phyloP scores from a whole-genome alignment of 2,329 filamentous ascomycete species.

The Mycosphaerella arachidis region DNA sequence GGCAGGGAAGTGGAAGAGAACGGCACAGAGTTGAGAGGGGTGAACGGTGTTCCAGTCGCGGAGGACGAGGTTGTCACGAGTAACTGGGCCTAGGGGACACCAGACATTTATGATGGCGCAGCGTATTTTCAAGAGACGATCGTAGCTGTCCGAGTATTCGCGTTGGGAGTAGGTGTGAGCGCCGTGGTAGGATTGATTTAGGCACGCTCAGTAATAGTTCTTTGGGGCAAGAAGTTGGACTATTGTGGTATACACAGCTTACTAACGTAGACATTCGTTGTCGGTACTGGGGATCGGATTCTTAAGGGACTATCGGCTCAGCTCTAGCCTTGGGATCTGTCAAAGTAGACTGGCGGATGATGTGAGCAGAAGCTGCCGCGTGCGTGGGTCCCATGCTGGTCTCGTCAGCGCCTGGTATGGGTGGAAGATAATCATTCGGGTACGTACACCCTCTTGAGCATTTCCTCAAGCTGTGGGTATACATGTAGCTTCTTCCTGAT shows the following conservation, averaged over 20 bases:
- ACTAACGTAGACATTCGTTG: background rate
- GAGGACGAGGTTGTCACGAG: conserved; percentile 7
- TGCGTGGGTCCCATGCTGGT: background rate
- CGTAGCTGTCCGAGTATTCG: background rate
- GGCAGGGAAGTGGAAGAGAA: background rate
- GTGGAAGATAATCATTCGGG: background rate
- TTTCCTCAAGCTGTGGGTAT: background rate
- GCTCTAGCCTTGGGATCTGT: background rate
- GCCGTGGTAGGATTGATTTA: conserved; percentile 2
- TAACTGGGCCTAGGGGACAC: conserved; percentile 3
- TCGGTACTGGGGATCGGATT: background rate
- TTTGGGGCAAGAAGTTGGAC: background rate
- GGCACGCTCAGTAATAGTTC: background rate
- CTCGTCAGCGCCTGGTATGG: background rate
- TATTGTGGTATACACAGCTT: background rate
- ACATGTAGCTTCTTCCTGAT: background rate
- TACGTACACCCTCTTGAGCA: background rate
- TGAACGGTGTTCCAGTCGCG: conserved; percentile 5
- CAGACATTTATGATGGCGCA: conserved; percentile 6
- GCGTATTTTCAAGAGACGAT: background rate
- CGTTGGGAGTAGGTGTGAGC: background rate
- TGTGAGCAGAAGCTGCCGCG: background rate
- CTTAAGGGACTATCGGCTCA: background rate
- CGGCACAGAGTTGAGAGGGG: background rate
- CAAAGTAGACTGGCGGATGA: background rate